These are phyloP conservation scores for Corchorus olitorius DNA, from an alignment of 345 rosid genomes.

Conservation along the genomic window DNA sequence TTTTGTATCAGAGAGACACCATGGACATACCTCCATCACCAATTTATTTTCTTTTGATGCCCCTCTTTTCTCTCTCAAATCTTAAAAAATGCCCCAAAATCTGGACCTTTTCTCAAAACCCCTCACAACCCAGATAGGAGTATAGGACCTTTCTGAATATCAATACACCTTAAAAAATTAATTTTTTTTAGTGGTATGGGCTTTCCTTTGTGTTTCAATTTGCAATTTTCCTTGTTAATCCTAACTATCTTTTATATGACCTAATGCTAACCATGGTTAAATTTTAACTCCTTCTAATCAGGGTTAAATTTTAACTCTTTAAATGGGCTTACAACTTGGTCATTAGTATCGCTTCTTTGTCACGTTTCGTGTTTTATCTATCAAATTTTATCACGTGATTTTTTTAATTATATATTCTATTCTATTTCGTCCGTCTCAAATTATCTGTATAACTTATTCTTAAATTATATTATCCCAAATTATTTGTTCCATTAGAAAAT, in stretches of 20 bases:
- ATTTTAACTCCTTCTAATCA: slow-evolving; percentile 24
- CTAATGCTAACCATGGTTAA: slow-evolving; percentile 29
- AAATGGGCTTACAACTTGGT: not conserved
- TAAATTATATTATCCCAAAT: too few species aligned
- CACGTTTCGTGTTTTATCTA: too few species aligned
- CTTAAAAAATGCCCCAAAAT: slow-evolving; percentile 25
- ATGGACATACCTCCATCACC: slow-evolving; percentile 32
- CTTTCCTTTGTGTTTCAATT: slow-evolving; percentile 18
- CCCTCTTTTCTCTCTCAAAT: slow-evolving; percentile 34
- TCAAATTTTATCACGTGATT: too few species aligned
- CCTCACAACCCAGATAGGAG: slow-evolving; percentile 10
- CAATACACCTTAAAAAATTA: not conserved
- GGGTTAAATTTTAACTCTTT: slow-evolving; percentile 27
- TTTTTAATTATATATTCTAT: too few species aligned
- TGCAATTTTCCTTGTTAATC: not conserved
- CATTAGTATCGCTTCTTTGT: too few species aligned
- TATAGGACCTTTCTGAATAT: not conserved
- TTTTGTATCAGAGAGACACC: slow-evolving; percentile 30
- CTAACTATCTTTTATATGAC: not conserved
- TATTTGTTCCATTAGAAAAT: too few species aligned
- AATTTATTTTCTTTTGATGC: slow-evolving; percentile 23
- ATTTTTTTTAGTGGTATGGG: not conserved
- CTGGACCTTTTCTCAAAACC: slow-evolving; percentile 27
- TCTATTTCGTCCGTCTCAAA: too few species aligned
- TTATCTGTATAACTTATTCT: too few species aligned